These are phyloP conservation scores for Cytauxzoon felis DNA, from an alignment of 169 alveolate species.

Conservation along the genomic window DNA sequence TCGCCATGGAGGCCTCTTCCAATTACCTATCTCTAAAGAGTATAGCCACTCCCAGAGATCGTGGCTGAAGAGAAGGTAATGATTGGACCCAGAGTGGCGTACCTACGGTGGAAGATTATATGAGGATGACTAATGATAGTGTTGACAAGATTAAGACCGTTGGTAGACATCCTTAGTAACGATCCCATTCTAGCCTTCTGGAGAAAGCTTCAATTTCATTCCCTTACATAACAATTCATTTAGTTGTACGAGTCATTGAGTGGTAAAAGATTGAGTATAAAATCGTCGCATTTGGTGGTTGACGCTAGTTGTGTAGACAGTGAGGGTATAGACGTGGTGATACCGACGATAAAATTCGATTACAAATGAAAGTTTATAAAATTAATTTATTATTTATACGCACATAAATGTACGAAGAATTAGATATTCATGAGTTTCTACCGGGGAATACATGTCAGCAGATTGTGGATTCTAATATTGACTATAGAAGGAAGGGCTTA, in stretches of 20 bases:
- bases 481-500: conserved; percentile 41
- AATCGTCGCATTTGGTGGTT: conserved; percentile 76
- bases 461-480: conserved; percentile 40
- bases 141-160: no score
- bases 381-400: neutral
- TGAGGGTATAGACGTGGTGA: conserved; percentile 82
- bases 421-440: conserved; percentile 52
- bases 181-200: no score
- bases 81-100: no score
- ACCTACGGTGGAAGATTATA: no score
- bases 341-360: conserved; percentile 82
- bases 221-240: conserved; percentile 81
- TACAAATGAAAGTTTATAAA: conserved; percentile 51
- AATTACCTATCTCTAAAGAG: no score
- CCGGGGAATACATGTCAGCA: conserved; percentile 22
- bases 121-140: no score
- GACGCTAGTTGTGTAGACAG: conserved; percentile 85
- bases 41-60: no score
- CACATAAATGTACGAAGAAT: neutral
- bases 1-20: no score
- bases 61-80: no score
- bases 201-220: conserved; percentile 84
- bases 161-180: no score
- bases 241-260: conserved; percentile 74
- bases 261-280: conserved; percentile 66